These are phyloP conservation scores for Botrytis elliptica DNA, from an alignment of 2,329 filamentous ascomycete genomes.

Conservation along the genomic window DNA sequence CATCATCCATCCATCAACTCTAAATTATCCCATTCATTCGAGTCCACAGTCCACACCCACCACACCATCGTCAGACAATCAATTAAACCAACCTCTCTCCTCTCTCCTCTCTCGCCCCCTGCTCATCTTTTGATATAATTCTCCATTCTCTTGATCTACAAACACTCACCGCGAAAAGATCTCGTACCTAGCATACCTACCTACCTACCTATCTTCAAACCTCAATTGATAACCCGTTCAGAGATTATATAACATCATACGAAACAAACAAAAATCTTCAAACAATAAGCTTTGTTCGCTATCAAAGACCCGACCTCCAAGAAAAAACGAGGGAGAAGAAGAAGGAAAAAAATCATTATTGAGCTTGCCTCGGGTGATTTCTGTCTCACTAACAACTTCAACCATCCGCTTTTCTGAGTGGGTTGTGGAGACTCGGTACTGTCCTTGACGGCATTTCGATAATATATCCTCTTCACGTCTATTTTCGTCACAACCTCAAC, in stretches of 20 bases:
- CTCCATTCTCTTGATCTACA: not conserved
- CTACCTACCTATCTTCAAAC: not conserved
- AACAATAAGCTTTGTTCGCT: conserved; percentile 9
- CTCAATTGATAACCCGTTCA: not conserved
- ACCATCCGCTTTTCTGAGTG: conserved; percentile 8
- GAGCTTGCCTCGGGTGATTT: conserved; percentile 8
- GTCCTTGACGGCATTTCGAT: conserved; percentile 9
- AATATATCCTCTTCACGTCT: conserved; percentile 12
- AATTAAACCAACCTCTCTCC: not conserved
- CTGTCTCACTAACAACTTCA: conserved; percentile 7
- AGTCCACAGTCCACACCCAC: conserved; percentile 1
- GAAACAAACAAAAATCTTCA: not conserved
- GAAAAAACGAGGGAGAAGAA: not conserved
- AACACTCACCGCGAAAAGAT: not conserved
- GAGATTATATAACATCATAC: not conserved
- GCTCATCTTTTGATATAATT: not conserved
- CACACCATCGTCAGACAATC: not conserved
- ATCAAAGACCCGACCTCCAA: not conserved
- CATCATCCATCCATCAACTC: conserved; percentile 1
- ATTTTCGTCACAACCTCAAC: conserved; percentile 8
- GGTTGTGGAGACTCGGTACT: conserved; percentile 15
- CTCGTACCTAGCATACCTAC: not conserved
- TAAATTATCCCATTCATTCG: not conserved
- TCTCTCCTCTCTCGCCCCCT: not conserved
- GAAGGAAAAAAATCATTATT: not conserved